Base-by-base conservation (phyloP, 208 protist genomes). In the Porcisia hertigi region DNA sequence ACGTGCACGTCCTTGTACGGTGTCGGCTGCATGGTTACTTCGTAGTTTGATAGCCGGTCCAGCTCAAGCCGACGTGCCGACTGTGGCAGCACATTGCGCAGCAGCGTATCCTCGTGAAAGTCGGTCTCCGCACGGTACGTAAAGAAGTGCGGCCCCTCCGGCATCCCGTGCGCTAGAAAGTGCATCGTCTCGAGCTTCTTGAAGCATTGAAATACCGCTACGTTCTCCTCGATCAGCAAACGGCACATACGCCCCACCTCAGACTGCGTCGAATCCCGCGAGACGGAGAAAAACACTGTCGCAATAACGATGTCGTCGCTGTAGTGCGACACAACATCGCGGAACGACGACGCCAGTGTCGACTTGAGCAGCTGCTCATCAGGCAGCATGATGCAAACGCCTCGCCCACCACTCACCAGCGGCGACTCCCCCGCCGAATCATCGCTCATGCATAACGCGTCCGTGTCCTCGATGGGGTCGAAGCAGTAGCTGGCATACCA, bases 11-110 rank as follows among this genome's bases (percentile, higher is more conserved):
- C 83, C 86, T 91, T 93, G 82, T 90, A 94, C 41, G 91, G 87
- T 54, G 88, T 92, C 49, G 89, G 86, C 79, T 95, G 90, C 83
- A 93, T 94, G 57, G 57, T 73, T 11, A 99, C 89, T 65, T 98
- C 84, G 81, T 98, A 99, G 83, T 99, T 98, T 6, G 71, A 72
- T 18, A 99, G 81, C 54, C 94, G 92, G 63, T 92, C 85, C 12
- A 99, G 87, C 82, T 99, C 98, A 16, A 99, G 89, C 64, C 98
- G 90, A 69, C 98, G 96, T 0, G 98, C 97, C 58, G 98, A 92
- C 45, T 98, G 93, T 2, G 98, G 97, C 72, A 98, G 92, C 59
- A 99, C 91, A 85, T 99, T 96, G 73, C 98, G 92, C 62, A 98
- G 93, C 59, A 98, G 88, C 64, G 83, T 79, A 72, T 99, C 98